A percentile compares a stretch with the other conserved stretches of the same genome.
phyloP scores from a whole-genome alignment of 148 eudicot species.

The Salicornia ramosissima region DNA sequence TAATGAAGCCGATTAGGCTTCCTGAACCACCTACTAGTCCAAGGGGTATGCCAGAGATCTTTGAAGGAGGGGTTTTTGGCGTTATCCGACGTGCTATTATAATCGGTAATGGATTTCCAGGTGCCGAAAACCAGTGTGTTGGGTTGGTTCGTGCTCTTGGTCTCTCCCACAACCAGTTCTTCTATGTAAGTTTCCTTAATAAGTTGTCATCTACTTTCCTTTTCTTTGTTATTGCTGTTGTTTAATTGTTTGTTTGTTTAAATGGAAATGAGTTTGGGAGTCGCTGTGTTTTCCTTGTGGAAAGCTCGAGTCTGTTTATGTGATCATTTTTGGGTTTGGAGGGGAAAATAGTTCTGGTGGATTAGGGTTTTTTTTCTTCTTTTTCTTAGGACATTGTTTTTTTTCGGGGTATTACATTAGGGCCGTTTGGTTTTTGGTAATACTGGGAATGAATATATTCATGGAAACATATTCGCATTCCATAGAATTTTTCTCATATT shows the following conservation, averaged over 20 bases:
- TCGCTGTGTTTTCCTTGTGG: too few species aligned
- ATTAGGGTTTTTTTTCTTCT: too few species aligned
- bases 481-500: too few species aligned
- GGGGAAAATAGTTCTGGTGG: too few species aligned
- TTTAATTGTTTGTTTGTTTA: too few species aligned
- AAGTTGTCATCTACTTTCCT: not conserved
- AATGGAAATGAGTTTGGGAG: too few species aligned
- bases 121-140: constrained; percentile 85
- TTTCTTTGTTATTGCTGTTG: not conserved
- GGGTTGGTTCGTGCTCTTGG: constrained; percentile 91
- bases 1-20: constrained; percentile 85
- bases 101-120: constrained; percentile 82
- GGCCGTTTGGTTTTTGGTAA: too few species aligned
- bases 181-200: constrained; percentile 48
- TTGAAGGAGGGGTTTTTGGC: constrained; percentile 79
- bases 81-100: constrained; percentile 78
- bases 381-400: too few species aligned
- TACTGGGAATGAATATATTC: too few species aligned
- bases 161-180: constrained; percentile 62
- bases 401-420: too few species aligned
- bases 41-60: constrained; percentile 70
- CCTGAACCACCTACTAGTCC: constrained; percentile 92
- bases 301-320: too few species aligned
- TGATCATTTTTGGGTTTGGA: not conserved
- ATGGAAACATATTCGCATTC: too few species aligned